Evolutionary conservation across 2,329 filamentous ascomycete species (phyloP), one percentile per base, ranked within the genome.

Genomic region (Penicillium concentricum): DNA sequence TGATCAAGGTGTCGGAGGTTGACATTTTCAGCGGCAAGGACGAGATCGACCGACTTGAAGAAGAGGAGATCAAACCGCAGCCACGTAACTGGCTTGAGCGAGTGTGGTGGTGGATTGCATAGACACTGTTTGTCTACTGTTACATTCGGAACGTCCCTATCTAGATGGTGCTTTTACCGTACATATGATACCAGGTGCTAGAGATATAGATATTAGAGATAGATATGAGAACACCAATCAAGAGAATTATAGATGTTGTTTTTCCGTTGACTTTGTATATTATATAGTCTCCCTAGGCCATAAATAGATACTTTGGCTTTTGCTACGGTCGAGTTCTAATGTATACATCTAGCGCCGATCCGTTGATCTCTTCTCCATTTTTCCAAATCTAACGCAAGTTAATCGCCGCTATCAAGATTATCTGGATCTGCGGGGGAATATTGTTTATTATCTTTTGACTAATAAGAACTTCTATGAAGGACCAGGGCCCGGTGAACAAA

Each of bases 101-200:
- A 58, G 63, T 76, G 5, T 80, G 78, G 77, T 78, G 76, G 65
- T 80, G 76, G 77, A 69, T 80, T 67, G 76, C 74, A 18, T 79
- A 65, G 46, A 48, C 39, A 12, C 1, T n/a, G 3, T 24, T 12
- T 26, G 18, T 32, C 15, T 22, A n/a, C 8, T 9, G 24, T 24
- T 48, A 18, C n/a, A 26, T 24, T 50, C 20, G 3, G 13, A 22
- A n/a, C 2, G 6, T 3, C 16, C 5, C 3, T 41, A 35, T n/a
- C 15, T 38, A 20, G 12, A 28, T 18, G 5, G 3, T 26, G 16
- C 15, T 43, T 42, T 12, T 16, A 16, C 39, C 22, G 32, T 24
- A 26, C 15, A 46, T 13, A 34, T 48, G 32, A 22, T 43, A 56
- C 10, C 13, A 37, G 22, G 8, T 13, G 7, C 18, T 22, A 5